phyloP scores from a whole-genome alignment of 306 rosid species.

The Erythrophleum fordii region DNA sequence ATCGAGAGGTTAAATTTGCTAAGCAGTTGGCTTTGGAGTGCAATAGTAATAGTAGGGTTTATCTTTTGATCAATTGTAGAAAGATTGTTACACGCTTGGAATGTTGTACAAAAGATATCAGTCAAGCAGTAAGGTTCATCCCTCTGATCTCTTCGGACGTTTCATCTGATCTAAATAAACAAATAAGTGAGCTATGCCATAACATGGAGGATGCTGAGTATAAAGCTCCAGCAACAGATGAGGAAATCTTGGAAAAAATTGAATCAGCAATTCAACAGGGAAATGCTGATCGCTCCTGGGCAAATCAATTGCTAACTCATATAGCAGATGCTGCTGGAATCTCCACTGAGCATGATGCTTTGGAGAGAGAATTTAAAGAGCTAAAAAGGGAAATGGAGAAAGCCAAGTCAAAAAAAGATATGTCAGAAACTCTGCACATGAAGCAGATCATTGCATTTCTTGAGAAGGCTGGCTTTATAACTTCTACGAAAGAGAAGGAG shows the following conservation, averaged over 20 bases:
- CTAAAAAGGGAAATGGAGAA: slow-evolving; percentile 50
- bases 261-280: slow-evolving; percentile 48
- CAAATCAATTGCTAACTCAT: slow-evolving; percentile 43
- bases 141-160: slow-evolving; percentile 45
- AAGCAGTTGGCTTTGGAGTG: slow-evolving; percentile 53
- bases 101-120: slow-evolving; percentile 46
- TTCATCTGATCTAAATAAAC: slow-evolving; percentile 36
- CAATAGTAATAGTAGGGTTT: slow-evolving; percentile 47
- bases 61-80: slow-evolving; percentile 52
- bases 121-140: slow-evolving; percentile 44
- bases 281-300: slow-evolving; percentile 30
- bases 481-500: slow-evolving; percentile 50
- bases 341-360: slow-evolving; percentile 42
- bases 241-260: slow-evolving; percentile 47
- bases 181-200: slow-evolving; percentile 46
- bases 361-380: slow-evolving; percentile 51
- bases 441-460: slow-evolving; percentile 51
- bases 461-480: slow-evolving; percentile 45
- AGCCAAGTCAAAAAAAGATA: too few species aligned
- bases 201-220: slow-evolving; percentile 50
- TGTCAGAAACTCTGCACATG: slow-evolving; percentile 48
- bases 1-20: slow-evolving; percentile 51
- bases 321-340: slow-evolving; percentile 54
- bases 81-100: slow-evolving; percentile 49
- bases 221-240: slow-evolving; percentile 41